These are phyloP conservation scores for Colletotrichum coccodes DNA, from an alignment of 2,329 filamentous ascomycete species.

Conservation along the genomic window DNA sequence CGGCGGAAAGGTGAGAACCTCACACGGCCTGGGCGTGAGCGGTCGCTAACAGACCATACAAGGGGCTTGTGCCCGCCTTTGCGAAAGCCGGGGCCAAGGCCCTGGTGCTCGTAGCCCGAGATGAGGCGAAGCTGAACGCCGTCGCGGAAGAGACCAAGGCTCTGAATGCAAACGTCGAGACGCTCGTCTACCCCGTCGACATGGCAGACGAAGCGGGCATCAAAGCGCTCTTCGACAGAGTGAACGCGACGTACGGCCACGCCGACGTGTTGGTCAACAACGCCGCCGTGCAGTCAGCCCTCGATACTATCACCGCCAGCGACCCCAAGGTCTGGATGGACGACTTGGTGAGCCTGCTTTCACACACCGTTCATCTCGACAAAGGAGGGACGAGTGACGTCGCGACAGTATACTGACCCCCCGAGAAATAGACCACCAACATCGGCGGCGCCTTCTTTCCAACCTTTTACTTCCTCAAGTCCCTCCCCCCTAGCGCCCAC, in stretches of 20 bases:
- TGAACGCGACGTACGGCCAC: conserved; percentile 46
- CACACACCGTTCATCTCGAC: not conserved
- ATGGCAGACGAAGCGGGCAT: not conserved
- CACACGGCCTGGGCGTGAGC: not conserved
- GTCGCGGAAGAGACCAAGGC: conserved; percentile 46
- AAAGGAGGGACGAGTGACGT: too few relatives aligned
- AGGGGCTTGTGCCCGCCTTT: conserved; percentile 36
- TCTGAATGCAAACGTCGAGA: conserved; percentile 29
- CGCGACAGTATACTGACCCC: too few relatives aligned
- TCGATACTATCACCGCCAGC: not conserved
- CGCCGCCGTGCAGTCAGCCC: conserved; percentile 39
- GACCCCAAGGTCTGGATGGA: conserved; percentile 7
- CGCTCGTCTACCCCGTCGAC: not conserved
- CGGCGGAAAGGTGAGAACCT: conserved; percentile 45
- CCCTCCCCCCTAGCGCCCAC: conserved; percentile 6
- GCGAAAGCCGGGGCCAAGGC: conserved; percentile 34
- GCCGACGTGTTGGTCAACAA: conserved; percentile 56
- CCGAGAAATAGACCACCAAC: conserved; percentile 43
- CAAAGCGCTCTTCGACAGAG: conserved; percentile 45
- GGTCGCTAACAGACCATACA: not conserved
- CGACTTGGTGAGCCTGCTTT: not conserved
- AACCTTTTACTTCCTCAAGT: conserved; percentile 37
- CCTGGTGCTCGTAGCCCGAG: conserved; percentile 42
- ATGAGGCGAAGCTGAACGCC: conserved; percentile 45
- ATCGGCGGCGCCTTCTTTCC: conserved; percentile 50